Evolutionary conservation across 345 rosid genomes (phyloP), one percentile per base, ranked within the genome.

Genomic region (Lumnitzera racemosa): DNA sequence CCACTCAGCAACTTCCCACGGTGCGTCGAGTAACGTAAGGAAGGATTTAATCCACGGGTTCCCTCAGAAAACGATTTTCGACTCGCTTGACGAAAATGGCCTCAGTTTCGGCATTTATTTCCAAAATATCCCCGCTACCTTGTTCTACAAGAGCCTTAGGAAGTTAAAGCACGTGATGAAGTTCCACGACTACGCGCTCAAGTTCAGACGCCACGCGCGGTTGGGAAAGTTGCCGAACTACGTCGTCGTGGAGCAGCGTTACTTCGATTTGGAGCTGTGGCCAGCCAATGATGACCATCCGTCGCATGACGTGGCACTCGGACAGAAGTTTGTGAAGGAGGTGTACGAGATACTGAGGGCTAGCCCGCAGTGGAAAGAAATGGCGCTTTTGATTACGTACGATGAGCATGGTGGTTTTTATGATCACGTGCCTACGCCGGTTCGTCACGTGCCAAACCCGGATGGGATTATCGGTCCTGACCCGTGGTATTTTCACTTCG

Each of bases 241-340:
- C 58, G 90, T 56, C 60, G 99, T 94, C 59, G 72, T 94, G 58
- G 99, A 94, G 75, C 99, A 94, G 58, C 68, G 97, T 5, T 94
- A 88, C 56, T 90, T 90, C 47, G 97, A 94, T 24, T 64, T 88
- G 14, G 56, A 82, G 36, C 53, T 71, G 8, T 66, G 77, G 24
- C 96, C 95, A 29, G 99, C 99, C 11, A 94, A 90, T 53, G 99
- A 94, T 29, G 99, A 90, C 63, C 99, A 94, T 41, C 99, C 99
- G 46, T 88, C 99, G 56, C 99, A 94, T 47, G 99, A 94, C 65
- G 80, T 94, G 69, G 88, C 96, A 41, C 63, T 58, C 3, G 99
- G 99, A 0, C 99, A 90, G 82, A 75, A 58, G 74, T 90, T 94
- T 53, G 86, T 94, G 71, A 94, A 90, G 86, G 97, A 94, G 70